phyloP scores from a whole-genome alignment of 805 yeast species.

The Candida sphagnicola region DNA sequence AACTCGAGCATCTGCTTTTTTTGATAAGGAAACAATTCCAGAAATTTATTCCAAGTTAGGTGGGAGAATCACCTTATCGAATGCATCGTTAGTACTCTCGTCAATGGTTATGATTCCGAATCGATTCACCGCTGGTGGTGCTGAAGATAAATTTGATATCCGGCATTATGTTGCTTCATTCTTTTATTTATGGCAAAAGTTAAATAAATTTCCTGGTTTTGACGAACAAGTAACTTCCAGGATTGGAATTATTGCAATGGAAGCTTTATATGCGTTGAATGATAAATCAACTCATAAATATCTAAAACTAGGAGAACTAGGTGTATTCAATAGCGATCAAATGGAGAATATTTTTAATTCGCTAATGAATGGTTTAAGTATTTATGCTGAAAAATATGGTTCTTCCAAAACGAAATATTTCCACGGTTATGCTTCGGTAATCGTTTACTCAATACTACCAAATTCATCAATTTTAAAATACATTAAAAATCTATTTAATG shows the following conservation, averaged over 20 bases:
- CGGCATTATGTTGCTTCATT: conserved; percentile 60
- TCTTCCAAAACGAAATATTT: conserved; percentile 37
- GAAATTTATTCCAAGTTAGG: conserved; percentile 48
- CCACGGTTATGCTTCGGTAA: conserved; percentile 40
- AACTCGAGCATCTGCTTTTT: conserved; percentile 51
- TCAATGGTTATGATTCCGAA: conserved; percentile 55
- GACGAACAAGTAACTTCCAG: conserved; percentile 66
- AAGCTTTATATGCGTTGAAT: conserved; percentile 33
- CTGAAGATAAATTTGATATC: conserved; percentile 32
- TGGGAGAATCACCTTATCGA: conserved; percentile 49
- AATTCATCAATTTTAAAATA: conserved; percentile 44
- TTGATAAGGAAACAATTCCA: conserved; percentile 45
- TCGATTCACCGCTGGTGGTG: conserved; percentile 26
- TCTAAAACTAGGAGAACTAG: conserved; percentile 46
- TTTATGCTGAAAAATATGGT: conserved; percentile 46
- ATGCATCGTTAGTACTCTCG: conserved; percentile 48
- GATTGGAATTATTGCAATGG: conserved; percentile 56
- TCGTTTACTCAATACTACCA: conserved; percentile 63
- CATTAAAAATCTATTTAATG: conserved; percentile 54
- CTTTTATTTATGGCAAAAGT: conserved; percentile 68
- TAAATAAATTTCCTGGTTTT: conserved; percentile 43
- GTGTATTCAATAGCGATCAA: conserved; percentile 63
- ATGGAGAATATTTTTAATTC: conserved; percentile 57
- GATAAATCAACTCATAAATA: conserved; percentile 8
- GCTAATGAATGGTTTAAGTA: conserved; percentile 41